Percentiles rank a stretch among this genome's conserved stretches.
phyloP scores from a whole-genome alignment of 495 filamentous ascomycete species.

The Aspergillus egyptiacus region DNA sequence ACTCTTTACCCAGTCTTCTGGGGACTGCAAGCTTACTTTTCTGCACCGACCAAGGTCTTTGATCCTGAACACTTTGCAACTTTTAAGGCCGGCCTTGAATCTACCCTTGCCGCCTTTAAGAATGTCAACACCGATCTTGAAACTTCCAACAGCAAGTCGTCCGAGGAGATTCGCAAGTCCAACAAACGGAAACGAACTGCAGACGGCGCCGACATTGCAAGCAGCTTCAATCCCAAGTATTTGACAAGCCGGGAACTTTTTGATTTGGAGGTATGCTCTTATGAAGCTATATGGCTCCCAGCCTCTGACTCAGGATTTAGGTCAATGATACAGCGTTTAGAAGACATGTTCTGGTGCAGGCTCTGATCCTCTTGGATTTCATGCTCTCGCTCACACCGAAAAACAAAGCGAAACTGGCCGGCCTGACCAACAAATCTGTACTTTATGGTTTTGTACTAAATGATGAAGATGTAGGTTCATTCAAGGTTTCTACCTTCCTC shows the following conservation, averaged over 20 bases:
- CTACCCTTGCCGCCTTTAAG: constrained; percentile 74
- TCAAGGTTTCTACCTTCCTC: constrained; percentile 14
- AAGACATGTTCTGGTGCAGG: constrained; percentile 88
- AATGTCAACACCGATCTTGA: constrained; percentile 66
- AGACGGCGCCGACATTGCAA: constrained; percentile 56
- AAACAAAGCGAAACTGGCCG: constrained; percentile 68
- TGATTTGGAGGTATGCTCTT: constrained; percentile 71
- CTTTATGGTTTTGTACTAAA: constrained; percentile 69
- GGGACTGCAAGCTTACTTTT: constrained; percentile 85
- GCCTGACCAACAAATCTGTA: constrained; percentile 77
- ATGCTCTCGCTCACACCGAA: constrained; percentile 80
- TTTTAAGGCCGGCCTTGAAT: constrained; percentile 75
- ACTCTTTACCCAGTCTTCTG: constrained; percentile 88
- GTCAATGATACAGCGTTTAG: constrained; percentile 91
- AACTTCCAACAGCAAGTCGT: constrained; percentile 42
- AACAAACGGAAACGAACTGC: constrained; percentile 67
- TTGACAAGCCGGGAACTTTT: constrained; percentile 92
- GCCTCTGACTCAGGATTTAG: constrained; percentile 32
- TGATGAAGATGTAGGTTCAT: constrained; percentile 67
- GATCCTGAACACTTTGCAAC: constrained; percentile 57
- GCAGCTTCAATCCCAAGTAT: constrained; percentile 92
- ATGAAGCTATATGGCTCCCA: background rate
- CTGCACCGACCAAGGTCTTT: constrained; percentile 79
- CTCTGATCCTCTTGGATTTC: constrained; percentile 89
- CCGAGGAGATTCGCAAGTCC: constrained; percentile 55